These are phyloP conservation scores for Diaporthe aspalathi DNA, from an alignment of 2,329 filamentous ascomycete species.

Conservation along the genomic window DNA sequence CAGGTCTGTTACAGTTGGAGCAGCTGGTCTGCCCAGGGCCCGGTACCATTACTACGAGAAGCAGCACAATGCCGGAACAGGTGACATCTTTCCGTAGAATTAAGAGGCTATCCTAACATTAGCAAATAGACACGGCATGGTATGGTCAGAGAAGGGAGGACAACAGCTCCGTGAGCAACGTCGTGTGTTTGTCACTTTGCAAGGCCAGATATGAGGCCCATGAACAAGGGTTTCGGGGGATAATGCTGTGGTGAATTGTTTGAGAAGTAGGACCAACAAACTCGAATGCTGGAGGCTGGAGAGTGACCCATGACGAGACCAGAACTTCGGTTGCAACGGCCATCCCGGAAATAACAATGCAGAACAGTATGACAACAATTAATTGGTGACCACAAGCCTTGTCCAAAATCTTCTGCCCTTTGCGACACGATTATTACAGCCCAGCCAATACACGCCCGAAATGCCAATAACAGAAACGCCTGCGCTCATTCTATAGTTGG, in stretches of 20 bases:
- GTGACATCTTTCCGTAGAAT: neutral
- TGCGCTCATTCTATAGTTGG: conserved; percentile 25
- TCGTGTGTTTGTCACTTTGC: conserved; percentile 24
- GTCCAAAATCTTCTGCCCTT: conserved; percentile 31
- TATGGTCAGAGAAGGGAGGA: neutral
- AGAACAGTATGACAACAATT: conserved; percentile 3
- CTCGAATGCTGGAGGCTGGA: conserved; percentile 9
- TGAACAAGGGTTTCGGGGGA: neutral
- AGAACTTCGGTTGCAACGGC: neutral
- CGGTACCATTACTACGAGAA: neutral
- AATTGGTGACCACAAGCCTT: conserved; percentile 12
- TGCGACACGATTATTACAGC: conserved; percentile 28
- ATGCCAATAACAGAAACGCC: conserved; percentile 29
- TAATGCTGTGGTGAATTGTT: conserved; percentile 25
- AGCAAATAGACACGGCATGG: conserved; percentile 1
- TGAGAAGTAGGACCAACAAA: conserved; percentile 16
- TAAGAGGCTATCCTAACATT: neutral
- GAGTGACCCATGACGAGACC: conserved; percentile 3
- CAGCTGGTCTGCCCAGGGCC: neutral
- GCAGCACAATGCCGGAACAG: neutral
- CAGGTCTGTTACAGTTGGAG: conserved; percentile 15
- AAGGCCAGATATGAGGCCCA: conserved; percentile 7
- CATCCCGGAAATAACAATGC: conserved; percentile 8
- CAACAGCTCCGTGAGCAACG: neutral
- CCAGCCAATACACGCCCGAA: conserved; percentile 34